Conservation (phyloP, 2,329 filamentous ascomycete species). For the Sporothrix pseudoabietina region DNA sequence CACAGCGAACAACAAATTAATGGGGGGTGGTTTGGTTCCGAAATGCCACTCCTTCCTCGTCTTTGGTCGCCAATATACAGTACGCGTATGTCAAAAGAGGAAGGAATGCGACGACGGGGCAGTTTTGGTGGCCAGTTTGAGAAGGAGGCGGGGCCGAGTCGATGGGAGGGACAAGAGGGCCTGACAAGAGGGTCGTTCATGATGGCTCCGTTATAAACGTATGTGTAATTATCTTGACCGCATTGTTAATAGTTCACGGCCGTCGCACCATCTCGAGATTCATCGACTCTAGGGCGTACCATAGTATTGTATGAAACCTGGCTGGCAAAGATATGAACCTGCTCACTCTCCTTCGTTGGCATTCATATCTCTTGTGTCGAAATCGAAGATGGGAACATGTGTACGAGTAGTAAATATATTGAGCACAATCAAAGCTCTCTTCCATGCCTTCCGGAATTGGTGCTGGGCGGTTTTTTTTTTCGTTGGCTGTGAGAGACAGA, state of each 20-base stretch:
- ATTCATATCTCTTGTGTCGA: not conserved
- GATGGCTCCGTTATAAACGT: constrained; percentile 5
- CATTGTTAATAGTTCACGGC: not conserved
- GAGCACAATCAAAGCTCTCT: not conserved
- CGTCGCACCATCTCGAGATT: not conserved
- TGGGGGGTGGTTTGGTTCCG: constrained; percentile 1
- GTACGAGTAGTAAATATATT: not conserved
- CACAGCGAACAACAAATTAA: too few species aligned
- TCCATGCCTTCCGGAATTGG: not conserved
- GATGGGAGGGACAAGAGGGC: constrained; percentile 2
- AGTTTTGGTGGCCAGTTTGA: not conserved
- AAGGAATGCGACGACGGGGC: constrained; percentile 2
- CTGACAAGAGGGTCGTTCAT: not conserved
- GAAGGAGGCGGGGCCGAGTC: constrained; percentile 4
- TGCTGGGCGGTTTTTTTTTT: not conserved
- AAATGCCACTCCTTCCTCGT: constrained; percentile 1
- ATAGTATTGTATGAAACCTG: not conserved
- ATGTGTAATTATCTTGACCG: not conserved
- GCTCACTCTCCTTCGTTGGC: not conserved
- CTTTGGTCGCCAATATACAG: not conserved
- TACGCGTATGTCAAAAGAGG: constrained; percentile 11
- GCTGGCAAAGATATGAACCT: not conserved
- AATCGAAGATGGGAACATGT: constrained; percentile 1
- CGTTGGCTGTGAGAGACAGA: constrained; percentile 15
- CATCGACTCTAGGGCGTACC: not conserved